Percentiles rank a stretch among this genome's conserved stretches.
Conservation (phyloP, 768 basidiomycete species). For the Leccinum variicolor region DNA sequence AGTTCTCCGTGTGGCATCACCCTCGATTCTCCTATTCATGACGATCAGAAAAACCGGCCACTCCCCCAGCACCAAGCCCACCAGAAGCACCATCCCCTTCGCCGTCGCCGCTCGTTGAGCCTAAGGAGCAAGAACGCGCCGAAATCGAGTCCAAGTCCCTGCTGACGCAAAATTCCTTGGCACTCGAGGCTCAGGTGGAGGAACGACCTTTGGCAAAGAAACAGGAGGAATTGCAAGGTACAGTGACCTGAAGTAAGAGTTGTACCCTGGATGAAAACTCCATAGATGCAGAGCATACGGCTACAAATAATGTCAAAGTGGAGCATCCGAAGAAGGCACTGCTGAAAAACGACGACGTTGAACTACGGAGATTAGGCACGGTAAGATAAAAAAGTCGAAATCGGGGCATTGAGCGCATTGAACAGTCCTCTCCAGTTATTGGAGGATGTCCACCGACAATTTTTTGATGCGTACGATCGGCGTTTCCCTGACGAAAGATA, state of each 20-base stretch:
- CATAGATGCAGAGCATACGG: constrained; percentile 13
- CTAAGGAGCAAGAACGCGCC: constrained; percentile 42
- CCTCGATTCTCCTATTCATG: constrained; percentile 1
- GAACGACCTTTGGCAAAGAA: constrained; percentile 85
- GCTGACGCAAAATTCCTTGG: constrained; percentile 66
- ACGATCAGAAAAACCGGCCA: constrained; percentile 19
- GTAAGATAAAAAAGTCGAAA: constrained; percentile 38
- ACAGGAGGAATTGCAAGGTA: constrained; percentile 72
- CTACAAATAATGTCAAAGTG: constrained; percentile 26
- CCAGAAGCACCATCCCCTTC: constrained; percentile 10
- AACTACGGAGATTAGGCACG: constrained; percentile 73
- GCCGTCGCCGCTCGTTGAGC: constrained; percentile 10
- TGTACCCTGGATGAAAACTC: not conserved
- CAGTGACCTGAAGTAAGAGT: constrained; percentile 20
- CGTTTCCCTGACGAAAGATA: constrained; percentile 26
- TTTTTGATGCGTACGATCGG: constrained; percentile 66
- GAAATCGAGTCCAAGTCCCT: constrained; percentile 53
- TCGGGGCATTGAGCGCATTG: not conserved
- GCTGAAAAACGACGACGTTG: constrained; percentile 82
- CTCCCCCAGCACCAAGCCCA: constrained; percentile 16
- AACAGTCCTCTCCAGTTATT: constrained; percentile 54
- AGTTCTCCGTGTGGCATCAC: constrained; percentile 4
- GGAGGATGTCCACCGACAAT: constrained; percentile 71
- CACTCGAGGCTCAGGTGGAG: constrained; percentile 81
- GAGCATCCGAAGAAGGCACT: constrained; percentile 68